Evolutionary conservation across 176 grass and related monocot species (phyloP), one percentile per base, ranked within the genome.

Genomic region (Paspalum notatum): DNA sequence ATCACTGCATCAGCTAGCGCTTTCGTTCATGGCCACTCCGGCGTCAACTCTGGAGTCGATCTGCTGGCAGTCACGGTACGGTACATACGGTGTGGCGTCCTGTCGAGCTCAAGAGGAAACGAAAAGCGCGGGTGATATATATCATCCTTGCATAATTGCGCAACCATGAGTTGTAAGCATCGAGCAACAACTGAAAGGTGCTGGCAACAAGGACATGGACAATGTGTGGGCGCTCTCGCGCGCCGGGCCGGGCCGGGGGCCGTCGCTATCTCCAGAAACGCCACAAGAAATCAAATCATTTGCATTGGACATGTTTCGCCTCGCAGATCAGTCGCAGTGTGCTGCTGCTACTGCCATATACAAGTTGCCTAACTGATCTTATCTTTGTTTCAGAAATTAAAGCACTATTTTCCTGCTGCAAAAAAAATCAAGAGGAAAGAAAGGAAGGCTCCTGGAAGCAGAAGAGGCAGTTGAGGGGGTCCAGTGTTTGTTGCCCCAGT

Each of bases 111-210:
- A 22, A 57, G 20, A 7, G 14, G n/a, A 57, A 18, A 11, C 22
- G 24, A 27, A 27, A 63, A 16, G 70, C 27, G 7, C 18, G 63
- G n/a, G 20, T n/a, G 38, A 66, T 66, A 21, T 6, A 1, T 10
- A 13, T 17, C 48, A 32, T 71, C 46, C 21, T 65, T 50, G 26
- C 26, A 66, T 72, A 20, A 51, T 71, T 45, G 78, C 46, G 58
- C 48, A 57, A 1, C 49, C 58, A 66, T 6, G 16, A 72, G 18
- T 5, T 32, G 86, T 73, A 67, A 67, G 66, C 66, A 83, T 87
- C 59, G 27, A 79, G 49, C 59, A 37, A 66, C 74, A 83, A 78
- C 16, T 67, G 80, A 79, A 58, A 60, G 49, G 27, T 14, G 62
- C 51, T 17, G 40, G 25, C 74, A 51, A 22, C 74, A 44, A 37